A percentile compares a stretch with the other conserved stretches of the same genome.
phyloP scores from a whole-genome alignment of 768 basidiomycete genomes.

The Lyophyllum shimeji region DNA sequence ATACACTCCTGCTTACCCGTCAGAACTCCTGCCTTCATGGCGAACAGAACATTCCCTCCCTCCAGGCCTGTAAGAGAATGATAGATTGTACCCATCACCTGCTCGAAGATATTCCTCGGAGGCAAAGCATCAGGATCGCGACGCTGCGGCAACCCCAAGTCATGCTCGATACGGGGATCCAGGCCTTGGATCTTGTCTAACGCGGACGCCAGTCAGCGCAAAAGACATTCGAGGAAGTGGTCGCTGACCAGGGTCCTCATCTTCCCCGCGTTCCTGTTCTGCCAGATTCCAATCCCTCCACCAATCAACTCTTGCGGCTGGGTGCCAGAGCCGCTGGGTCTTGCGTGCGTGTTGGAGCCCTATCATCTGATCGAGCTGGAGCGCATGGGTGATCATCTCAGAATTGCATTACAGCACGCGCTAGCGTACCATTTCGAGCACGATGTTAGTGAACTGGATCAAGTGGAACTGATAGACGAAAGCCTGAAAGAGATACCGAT shows the following conservation, averaged over 20 bases:
- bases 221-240: not conserved
- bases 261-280: slow-evolving; percentile 50
- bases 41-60: slow-evolving; percentile 64
- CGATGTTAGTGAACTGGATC: slow-evolving; percentile 35
- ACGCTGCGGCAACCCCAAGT: slow-evolving; percentile 54
- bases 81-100: slow-evolving; percentile 46
- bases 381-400: not conserved
- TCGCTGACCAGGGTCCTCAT: slow-evolving; percentile 66
- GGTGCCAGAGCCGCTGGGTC: slow-evolving; percentile 56
- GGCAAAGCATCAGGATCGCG: slow-evolving; percentile 78
- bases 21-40: slow-evolving; percentile 68
- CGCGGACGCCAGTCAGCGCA: not conserved
- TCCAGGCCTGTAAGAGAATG: slow-evolving; percentile 36
- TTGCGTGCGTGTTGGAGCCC: slow-evolving; percentile 49
- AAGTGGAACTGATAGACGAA: slow-evolving; percentile 70
- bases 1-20: slow-evolving; percentile 37
- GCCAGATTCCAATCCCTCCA: slow-evolving; percentile 47
- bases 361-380: slow-evolving; percentile 58
- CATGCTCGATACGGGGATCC: slow-evolving; percentile 36
- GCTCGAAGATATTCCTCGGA: slow-evolving; percentile 59
- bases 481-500: slow-evolving; percentile 71
- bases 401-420: not conserved
- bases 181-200: slow-evolving; percentile 58
- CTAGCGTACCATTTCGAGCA: slow-evolving; percentile 40
- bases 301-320: slow-evolving; percentile 38